Evolutionary conservation across 1,139 yeast genomes (phyloP).

Genomic region (Yamadazyma sp.): DNA sequence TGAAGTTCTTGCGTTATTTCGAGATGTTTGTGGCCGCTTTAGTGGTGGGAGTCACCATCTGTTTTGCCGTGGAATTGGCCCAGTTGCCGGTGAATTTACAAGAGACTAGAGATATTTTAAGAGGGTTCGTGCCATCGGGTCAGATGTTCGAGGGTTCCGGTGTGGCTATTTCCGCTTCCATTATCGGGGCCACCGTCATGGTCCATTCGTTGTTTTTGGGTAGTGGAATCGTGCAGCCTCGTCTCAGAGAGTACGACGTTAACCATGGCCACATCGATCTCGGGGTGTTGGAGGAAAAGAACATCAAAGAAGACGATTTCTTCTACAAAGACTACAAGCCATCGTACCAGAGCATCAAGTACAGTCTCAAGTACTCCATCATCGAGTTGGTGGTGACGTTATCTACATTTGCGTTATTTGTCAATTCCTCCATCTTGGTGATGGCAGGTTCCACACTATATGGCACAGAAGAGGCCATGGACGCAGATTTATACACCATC

Average conservation of each 20-base stretch:
- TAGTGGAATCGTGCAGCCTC: constrained; percentile 72
- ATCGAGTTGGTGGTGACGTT: constrained; percentile 64
- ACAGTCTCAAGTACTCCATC: constrained; percentile 64
- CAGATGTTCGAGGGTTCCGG: constrained; percentile 65
- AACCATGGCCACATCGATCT: constrained; percentile 52
- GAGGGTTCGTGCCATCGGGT: constrained; percentile 71
- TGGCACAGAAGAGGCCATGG: constrained; percentile 60
- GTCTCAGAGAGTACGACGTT: constrained; percentile 64
- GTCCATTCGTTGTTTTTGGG: constrained; percentile 78
- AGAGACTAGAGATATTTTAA: constrained; percentile 53
- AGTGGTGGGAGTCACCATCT: constrained; percentile 68
- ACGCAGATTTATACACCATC: constrained; percentile 75
- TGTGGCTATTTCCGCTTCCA: constrained; percentile 71
- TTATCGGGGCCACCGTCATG: constrained; percentile 84
- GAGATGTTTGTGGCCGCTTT: constrained; percentile 66
- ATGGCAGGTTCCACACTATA: constrained; percentile 72
- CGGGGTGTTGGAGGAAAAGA: constrained; percentile 52
- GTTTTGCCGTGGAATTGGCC: constrained; percentile 69
- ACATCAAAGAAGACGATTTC: constrained; percentile 14
- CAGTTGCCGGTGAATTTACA: constrained; percentile 43
- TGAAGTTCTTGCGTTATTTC: constrained; percentile 61
- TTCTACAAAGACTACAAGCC: constrained; percentile 55
- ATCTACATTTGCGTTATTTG: constrained; percentile 71
- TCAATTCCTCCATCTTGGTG: constrained; percentile 69
- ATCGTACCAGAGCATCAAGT: constrained; percentile 63